Evolutionary conservation across 2,329 filamentous ascomycete species (phyloP), one percentile per base, ranked within the genome.

Genomic region (Fusarium napiforme): DNA sequence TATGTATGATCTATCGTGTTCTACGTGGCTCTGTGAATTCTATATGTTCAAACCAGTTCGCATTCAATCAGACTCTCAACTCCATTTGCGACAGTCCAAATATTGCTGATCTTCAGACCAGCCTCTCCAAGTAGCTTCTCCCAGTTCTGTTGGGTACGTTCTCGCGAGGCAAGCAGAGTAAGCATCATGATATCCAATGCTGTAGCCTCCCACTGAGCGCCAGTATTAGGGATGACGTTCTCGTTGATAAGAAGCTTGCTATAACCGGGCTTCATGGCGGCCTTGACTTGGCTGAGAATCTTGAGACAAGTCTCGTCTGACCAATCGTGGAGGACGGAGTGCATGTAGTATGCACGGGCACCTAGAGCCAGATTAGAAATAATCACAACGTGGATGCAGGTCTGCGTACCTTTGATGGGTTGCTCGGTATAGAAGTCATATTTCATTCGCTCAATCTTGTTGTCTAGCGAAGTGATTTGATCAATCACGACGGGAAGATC

Each of bases 401-500:
- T 39, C 5, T 26, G 34, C 10, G 2, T 67, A 79, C 83, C 83
- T 65, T 85, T 84, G 11, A 87, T 71, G 1, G 83, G 85, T 70
- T 88, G 85, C 52, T 83, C 81, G 0, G 79, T 84, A 63, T 83
- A 83, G 63, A 88, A 87, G 68, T 88, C 83, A 64, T 88, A 81
- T 5, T 75, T 76, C 80, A 86, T 82, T 8, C 71, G 63, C 58
- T 81, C 76, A 42, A 85, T 82, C 7, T 59, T 63, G 1, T 28
- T 18, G 43, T 80, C 77, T 0, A 83, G 72, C 5, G 78, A 67
- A 28, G 76, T 64, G 26, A 81, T 79, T 56, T 82, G 75, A 11
- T 63, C 70, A 28, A 84, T 80, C 10, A 87, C 83, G 6, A 79
- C 75, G 0, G 83, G 81, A 10, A 85, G 78, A 67, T 89, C 87